Evolutionary conservation across 768 basidiomycete genomes (phyloP), one percentile per base, ranked within the genome.

Genomic region (Lactarius psammicola): DNA sequence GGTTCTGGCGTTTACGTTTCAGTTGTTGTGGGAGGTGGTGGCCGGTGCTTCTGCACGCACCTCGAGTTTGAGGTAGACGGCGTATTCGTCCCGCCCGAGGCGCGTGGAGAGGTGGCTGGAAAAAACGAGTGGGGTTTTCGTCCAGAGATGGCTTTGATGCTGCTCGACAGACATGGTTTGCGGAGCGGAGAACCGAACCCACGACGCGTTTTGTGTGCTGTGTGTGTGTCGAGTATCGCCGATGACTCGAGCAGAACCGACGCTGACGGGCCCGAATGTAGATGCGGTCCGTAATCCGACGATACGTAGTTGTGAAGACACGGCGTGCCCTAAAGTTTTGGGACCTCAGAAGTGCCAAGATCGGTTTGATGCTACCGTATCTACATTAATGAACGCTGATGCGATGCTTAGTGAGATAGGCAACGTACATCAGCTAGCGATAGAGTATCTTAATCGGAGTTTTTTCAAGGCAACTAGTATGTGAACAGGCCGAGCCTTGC

Each of bases 1-100:
- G 77, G 67, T 83, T 89, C 90, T 91, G 72, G 30, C 20, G 15
- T n/a, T 3, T n/a, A 23, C 23, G 26, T 38, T 20, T 1, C 44
- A 26, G n/a, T 10, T 33, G 30, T 13, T 20, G 44, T 28, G 63
- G n/a, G n/a, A n/a, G n/a, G n/a, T n/a, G 9, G 28, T 34, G 38
- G 20, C 18, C 18, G 26, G 31, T n/a, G n/a, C n/a, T n/a, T n/a
- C n/a, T n/a, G n/a, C 31, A 36, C 18, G 49, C 42, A 66, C 65
- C 56, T 66, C 65, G 31, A 66, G 65, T 46, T 66, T 66, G 31
- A 66, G 65, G 38, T 65, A 60, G 26, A 65, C 44, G 30, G 33
- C 40, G 34, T 55, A 61, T 18, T 65, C 31, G 20, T 53, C 60
- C 15, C 34, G 23, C 6, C 55, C 60, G 42, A 66, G 61, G 20